Percentiles rank a stretch among this genome's conserved stretches.
Evolutionary conservation across 2,329 filamentous ascomycete genomes (phyloP).

Genomic region (Aureobasidium sp.): DNA sequence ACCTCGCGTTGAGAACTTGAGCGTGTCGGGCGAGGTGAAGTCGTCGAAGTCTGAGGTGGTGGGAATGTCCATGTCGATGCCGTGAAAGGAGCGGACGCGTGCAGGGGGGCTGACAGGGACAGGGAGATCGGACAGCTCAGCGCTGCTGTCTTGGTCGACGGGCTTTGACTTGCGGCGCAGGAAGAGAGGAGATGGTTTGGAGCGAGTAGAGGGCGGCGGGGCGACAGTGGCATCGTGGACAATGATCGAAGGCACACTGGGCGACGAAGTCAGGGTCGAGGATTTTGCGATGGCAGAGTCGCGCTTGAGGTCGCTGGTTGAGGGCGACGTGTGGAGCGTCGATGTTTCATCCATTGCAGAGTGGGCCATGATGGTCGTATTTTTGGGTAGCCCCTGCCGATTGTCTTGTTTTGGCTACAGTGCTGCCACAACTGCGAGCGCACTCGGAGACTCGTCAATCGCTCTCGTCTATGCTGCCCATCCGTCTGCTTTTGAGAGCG

Average conservation of each 20-base stretch:
- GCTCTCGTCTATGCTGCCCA: not conserved
- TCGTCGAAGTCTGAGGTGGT: conserved; percentile 45
- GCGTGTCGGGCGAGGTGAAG: conserved; percentile 40
- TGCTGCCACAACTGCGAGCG: not conserved
- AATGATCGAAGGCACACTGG: conserved; percentile 39
- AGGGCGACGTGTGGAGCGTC: conserved; percentile 25
- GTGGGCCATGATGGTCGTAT: not conserved
- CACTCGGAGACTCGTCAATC: not conserved
- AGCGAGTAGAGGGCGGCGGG: conserved; percentile 18
- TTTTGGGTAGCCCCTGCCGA: conserved; percentile 1
- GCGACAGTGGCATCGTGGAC: conserved; percentile 35
- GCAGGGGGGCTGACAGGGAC: conserved; percentile 14
- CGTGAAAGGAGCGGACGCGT: conserved; percentile 36
- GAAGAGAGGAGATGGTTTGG: conserved; percentile 18
- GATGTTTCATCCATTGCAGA: conserved; percentile 26
- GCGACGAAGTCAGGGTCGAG: conserved; percentile 23
- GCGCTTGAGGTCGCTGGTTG: conserved; percentile 26
- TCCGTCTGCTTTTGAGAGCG: not conserved
- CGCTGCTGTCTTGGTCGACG: conserved; percentile 11
- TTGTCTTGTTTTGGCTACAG: conserved; percentile 1
- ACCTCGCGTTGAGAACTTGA: conserved; percentile 55
- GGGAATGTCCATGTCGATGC: conserved; percentile 51
- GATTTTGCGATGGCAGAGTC: conserved; percentile 25
- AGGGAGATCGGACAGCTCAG: conserved; percentile 6
- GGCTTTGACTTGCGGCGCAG: conserved; percentile 18